Percentiles rank a stretch among this genome's conserved stretches.
Evolutionary conservation across 2,329 filamentous ascomycete genomes (phyloP).

Genomic region (Sarocladiaceae sp.): DNA sequence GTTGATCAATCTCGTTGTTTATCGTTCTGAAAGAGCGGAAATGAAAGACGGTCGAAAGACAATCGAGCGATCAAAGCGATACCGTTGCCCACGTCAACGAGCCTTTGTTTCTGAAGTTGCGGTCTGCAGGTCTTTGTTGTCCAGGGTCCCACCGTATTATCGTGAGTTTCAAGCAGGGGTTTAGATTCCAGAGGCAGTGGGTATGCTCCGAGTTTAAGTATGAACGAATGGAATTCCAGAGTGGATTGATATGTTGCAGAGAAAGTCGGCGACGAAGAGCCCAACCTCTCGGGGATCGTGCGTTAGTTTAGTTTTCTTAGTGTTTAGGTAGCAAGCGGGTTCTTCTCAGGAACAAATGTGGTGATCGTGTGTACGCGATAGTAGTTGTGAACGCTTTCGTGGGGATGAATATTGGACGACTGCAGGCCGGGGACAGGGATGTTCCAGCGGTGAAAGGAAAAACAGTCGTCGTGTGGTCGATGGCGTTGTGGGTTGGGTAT

Average conservation of each 20-base stretch:
- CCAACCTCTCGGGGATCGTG: not conserved
- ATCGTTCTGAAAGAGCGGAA: constrained; percentile 2
- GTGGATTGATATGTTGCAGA: too few relatives aligned
- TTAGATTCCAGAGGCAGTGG: not conserved
- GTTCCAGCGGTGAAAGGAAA: constrained; percentile 5
- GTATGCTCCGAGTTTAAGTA: not conserved
- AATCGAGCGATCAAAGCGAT: not conserved
- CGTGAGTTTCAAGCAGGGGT: constrained; percentile 1
- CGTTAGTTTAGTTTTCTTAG: too few relatives aligned
- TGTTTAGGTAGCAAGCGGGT: not conserved
- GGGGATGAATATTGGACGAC: not conserved
- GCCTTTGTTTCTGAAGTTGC: constrained; percentile 4
- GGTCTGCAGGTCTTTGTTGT: constrained; percentile 5
- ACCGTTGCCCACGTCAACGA: constrained; percentile 9
- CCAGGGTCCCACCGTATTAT: constrained; percentile 2
- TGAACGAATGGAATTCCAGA: not conserved
- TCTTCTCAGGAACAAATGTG: not conserved
- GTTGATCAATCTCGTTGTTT: too few relatives aligned
- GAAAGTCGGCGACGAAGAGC: not conserved
- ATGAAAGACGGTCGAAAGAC: not conserved
- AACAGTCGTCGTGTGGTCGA: not conserved
- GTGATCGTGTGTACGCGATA: not conserved
- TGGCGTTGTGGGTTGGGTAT: constrained; percentile 8
- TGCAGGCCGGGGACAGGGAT: constrained; percentile 6
- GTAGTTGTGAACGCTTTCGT: too few relatives aligned